phyloP scores from a whole-genome alignment of 441 rosid genomes.

The Syzygium malaccense region DNA sequence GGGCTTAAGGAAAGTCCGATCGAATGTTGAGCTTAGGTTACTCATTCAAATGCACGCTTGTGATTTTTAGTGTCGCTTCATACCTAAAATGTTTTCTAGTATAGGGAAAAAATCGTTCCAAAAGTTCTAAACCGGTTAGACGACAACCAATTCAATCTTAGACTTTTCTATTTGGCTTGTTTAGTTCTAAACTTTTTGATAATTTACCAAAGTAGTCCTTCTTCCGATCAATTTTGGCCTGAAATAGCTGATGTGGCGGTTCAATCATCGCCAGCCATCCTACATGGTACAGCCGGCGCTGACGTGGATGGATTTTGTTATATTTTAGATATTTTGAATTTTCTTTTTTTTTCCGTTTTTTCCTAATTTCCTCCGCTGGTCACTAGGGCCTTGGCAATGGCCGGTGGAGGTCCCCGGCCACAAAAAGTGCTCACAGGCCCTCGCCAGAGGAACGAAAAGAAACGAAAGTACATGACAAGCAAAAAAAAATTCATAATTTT shows the following conservation, averaged over 20 bases:
- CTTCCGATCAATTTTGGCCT: fast-evolving
- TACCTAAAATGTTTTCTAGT: neutral
- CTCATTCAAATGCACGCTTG: fast-evolving
- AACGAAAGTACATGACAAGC: neutral
- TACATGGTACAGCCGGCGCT: fast-evolving
- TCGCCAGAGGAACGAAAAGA: neutral
- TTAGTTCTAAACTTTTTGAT: neutral
- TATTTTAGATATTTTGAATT: neutral
- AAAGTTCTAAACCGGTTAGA: neutral
- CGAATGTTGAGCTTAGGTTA: neutral
- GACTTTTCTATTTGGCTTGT: fast-evolving
- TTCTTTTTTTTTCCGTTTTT: neutral
- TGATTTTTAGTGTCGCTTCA: neutral
- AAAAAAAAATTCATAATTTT: neutral
- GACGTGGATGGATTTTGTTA: neutral
- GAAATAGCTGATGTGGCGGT: fast-evolving
- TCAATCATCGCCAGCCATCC: fast-evolving
- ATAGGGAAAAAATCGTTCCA: neutral
- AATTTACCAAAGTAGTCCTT: neutral
- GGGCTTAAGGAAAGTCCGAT: neutral
- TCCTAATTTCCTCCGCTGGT: neutral
- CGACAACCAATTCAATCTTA: fast-evolving
- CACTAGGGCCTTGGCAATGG: neutral
- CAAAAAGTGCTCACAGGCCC: neutral
- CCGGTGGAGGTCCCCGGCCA: neutral